These are phyloP conservation scores for Salix exigua DNA, from an alignment of 345 rosid species.

Conservation along the genomic window DNA sequence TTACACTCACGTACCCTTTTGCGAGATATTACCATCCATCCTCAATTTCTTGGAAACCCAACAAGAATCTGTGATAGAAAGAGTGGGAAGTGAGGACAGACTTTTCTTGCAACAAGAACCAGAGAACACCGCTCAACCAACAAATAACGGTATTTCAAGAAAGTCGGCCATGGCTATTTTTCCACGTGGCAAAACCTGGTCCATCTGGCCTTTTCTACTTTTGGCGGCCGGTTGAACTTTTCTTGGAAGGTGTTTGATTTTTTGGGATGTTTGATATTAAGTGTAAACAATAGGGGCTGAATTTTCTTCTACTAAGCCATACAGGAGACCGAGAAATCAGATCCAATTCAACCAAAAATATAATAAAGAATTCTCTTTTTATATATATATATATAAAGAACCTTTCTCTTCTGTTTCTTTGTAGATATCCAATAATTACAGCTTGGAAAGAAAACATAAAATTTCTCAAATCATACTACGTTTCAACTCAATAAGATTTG, in stretches of 20 bases:
- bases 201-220: conserved; percentile 6
- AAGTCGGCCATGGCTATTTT: conserved; percentile 8
- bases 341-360: no score
- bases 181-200: conserved; percentile 24
- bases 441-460: no score
- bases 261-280: no score
- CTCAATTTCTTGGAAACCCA: not conserved
- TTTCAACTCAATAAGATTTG: no score
- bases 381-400: no score
- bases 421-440: no score
- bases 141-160: not conserved
- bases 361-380: no score
- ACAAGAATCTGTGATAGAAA: not conserved
- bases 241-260: not conserved
- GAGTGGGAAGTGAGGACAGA: not conserved
- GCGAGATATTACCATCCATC: not conserved
- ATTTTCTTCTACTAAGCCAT: no score
- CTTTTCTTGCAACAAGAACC: not conserved
- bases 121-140: not conserved
- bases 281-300: no score
- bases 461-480: no score
- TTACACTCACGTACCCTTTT: not conserved
- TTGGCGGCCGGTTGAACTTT: not conserved
- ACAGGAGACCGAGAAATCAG: no score
- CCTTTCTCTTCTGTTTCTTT: no score